Evolutionary conservation across 2,329 filamentous ascomycete species (phyloP).

Genomic region (Dactylonectria macrodidyma): DNA sequence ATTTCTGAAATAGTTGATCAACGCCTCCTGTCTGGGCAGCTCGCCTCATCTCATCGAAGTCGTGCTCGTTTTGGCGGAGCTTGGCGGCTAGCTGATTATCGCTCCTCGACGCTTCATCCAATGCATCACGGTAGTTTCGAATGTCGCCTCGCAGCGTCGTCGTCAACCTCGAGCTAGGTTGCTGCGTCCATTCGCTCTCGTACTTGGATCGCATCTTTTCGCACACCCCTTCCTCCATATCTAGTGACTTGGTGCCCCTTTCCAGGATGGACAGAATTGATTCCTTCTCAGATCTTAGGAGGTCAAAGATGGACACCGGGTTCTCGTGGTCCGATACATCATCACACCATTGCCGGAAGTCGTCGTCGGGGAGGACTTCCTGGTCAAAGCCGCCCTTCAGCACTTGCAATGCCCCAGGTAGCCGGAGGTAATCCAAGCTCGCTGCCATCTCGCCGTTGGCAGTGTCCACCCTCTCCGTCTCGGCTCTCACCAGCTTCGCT

Average conservation of each 20-base stretch:
- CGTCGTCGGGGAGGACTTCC: conserved; percentile 88
- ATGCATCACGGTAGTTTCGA: conserved; percentile 86
- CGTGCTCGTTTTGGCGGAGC: conserved; percentile 85
- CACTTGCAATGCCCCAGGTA: conserved; percentile 90
- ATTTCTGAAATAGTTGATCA: conserved; percentile 89
- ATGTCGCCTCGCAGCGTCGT: conserved; percentile 90
- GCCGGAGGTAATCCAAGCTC: conserved; percentile 91
- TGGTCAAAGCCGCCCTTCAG: conserved; percentile 94
- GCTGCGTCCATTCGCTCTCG: conserved; percentile 95
- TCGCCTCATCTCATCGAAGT: conserved; percentile 95
- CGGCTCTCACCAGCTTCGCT: conserved; percentile 92
- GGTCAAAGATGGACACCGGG: conserved; percentile 84
- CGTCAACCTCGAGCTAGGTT: conserved; percentile 92
- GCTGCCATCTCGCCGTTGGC: conserved; percentile 97
- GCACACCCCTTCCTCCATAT: conserved; percentile 97
- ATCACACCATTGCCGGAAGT: conserved; percentile 94
- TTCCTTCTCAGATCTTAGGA: conserved; percentile 83
- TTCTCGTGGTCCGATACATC: conserved; percentile 90
- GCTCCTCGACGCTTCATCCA: conserved; percentile 90
- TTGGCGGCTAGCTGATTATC: conserved; percentile 88
- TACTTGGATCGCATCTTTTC: conserved; percentile 99
- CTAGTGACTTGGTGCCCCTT: conserved; percentile 86
- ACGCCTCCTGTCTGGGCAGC: conserved; percentile 90
- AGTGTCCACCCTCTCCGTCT: conserved; percentile 92
- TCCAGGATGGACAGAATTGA: conserved; percentile 82